Percentiles rank a stretch among this genome's conserved stretches.
phyloP scores from a whole-genome alignment of 495 filamentous ascomycete genomes.

The Haplographium delicatum region DNA sequence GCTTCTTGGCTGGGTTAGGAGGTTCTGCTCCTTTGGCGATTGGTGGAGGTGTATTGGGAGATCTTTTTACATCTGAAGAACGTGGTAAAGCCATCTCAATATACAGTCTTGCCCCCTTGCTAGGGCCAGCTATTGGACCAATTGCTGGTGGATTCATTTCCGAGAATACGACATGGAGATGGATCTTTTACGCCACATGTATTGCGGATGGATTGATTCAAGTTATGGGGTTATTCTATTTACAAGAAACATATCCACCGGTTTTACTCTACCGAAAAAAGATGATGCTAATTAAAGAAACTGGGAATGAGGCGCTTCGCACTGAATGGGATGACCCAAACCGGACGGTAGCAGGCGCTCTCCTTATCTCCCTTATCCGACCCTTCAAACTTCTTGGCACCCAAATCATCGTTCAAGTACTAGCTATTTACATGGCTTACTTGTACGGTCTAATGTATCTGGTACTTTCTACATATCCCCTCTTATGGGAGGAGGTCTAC shows the following conservation, averaged over 20 bases:
- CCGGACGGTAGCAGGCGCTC: slow-evolving; percentile 35
- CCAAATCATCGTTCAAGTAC: slow-evolving; percentile 55
- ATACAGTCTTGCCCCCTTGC: slow-evolving; percentile 59
- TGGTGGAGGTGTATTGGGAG: slow-evolving; percentile 56
- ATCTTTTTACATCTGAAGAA: slow-evolving; percentile 59
- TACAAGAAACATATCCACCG: slow-evolving; percentile 67
- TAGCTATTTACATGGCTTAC: slow-evolving; percentile 63
- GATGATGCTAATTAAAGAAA: slow-evolving; percentile 53
- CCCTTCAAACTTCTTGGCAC: slow-evolving; percentile 56
- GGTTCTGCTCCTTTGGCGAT: slow-evolving; percentile 36
- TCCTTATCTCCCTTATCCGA: slow-evolving; percentile 49
- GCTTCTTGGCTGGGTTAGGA: slow-evolving; percentile 40
- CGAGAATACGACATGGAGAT: slow-evolving; percentile 65
- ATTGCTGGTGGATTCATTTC: slow-evolving; percentile 64
- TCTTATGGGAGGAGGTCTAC: slow-evolving; percentile 58
- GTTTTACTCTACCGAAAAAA: slow-evolving; percentile 54
- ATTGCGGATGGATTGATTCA: slow-evolving; percentile 61
- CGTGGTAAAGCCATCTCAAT: slow-evolving; percentile 59
- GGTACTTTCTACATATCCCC: slow-evolving; percentile 63
- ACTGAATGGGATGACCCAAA: slow-evolving; percentile 57
- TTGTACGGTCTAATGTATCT: slow-evolving; percentile 75
- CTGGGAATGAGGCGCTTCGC: slow-evolving; percentile 53
- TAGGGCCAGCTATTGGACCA: slow-evolving; percentile 63
- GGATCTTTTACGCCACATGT: slow-evolving; percentile 62
- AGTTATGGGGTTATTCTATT: slow-evolving; percentile 56